Evolutionary conservation across 495 filamentous ascomycete genomes (phyloP).

Genomic region (Monascus purpureus): DNA sequence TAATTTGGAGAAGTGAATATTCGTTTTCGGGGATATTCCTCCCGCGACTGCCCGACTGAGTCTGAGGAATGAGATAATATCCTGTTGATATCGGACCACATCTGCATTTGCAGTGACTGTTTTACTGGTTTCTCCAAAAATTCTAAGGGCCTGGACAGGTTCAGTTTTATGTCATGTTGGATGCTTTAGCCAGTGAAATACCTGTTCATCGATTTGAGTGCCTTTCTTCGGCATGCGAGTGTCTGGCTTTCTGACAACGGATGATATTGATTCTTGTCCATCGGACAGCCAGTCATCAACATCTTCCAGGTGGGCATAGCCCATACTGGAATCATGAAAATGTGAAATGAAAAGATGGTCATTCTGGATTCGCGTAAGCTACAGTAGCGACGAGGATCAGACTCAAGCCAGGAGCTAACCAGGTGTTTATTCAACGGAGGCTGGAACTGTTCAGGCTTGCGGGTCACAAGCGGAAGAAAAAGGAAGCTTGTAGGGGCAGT

Average conservation of each 20-base stretch:
- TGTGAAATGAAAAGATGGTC: conserved; percentile 84
- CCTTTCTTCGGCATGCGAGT: conserved; percentile 4
- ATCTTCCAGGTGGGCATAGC: conserved; percentile 57
- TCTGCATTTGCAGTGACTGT: conserved; percentile 43
- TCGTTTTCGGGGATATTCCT: conserved; percentile 63
- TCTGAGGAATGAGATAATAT: conserved; percentile 73
- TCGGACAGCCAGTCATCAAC: conserved; percentile 32
- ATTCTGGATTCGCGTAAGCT: conserved; percentile 42
- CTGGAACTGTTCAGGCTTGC: conserved; percentile 13
- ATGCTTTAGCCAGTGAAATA: conserved; percentile 3
- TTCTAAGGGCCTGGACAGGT: conserved; percentile 24
- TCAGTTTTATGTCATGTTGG: conserved; percentile 1
- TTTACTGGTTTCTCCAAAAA: conserved; percentile 21
- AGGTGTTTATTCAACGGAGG: conserved; percentile 32
- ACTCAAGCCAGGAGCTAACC: conserved; percentile 16
- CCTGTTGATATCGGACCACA: conserved; percentile 65
- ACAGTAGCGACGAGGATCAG: too few species aligned
- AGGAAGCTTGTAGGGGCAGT: conserved; percentile 69
- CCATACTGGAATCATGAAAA: conserved; percentile 61
- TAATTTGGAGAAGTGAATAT: conserved; percentile 57
- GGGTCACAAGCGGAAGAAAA: conserved; percentile 55
- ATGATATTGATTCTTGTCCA: conserved; percentile 28
- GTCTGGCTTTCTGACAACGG: conserved; percentile 27
- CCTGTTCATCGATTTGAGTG: conserved; percentile 10
- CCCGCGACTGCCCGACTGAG: conserved; percentile 72